Percentiles rank a stretch among this genome's conserved stretches.
Conservation (phyloP, 805 yeast species). For the Cyberlindnera lachancei region DNA sequence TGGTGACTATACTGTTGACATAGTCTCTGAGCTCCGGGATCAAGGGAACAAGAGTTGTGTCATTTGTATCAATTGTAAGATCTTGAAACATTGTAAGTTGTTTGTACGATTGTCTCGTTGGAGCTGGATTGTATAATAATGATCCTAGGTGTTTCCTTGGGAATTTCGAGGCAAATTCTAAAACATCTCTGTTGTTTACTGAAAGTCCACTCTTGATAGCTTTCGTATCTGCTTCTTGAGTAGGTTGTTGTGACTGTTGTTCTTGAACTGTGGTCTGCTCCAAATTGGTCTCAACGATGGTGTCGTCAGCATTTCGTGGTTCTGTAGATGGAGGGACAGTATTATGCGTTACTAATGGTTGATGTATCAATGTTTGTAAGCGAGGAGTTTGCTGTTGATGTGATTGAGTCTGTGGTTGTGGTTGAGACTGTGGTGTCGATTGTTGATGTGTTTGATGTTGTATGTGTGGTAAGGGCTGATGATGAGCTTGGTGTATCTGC, state of each 20-base stretch:
- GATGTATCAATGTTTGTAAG: too few relatives aligned
- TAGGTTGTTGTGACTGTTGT: neutral
- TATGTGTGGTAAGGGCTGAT: too few relatives aligned
- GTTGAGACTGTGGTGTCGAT: too few relatives aligned
- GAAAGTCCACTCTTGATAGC: conserved; percentile 8
- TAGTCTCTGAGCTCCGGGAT: conserved; percentile 29
- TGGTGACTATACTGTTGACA: conserved; percentile 32
- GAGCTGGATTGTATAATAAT: conserved; percentile 48
- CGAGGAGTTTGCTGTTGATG: too few relatives aligned
- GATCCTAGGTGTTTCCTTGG: conserved; percentile 45
- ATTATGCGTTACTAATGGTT: too few relatives aligned
- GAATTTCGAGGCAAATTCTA: conserved; percentile 32
- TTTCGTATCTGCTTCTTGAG: neutral
- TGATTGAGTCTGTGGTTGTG: neutral
- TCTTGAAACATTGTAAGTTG: conserved; percentile 11
- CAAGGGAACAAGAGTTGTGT: conserved; percentile 15
- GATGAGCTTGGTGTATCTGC: too few relatives aligned
- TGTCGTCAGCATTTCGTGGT: too few relatives aligned
- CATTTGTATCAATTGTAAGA: conserved; percentile 1
- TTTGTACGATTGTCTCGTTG: conserved; percentile 35
- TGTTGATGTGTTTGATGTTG: too few relatives aligned
- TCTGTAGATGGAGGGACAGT: too few relatives aligned
- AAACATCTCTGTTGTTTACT: conserved; percentile 33
- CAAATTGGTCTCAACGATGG: too few relatives aligned
- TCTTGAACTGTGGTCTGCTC: too few relatives aligned